These are phyloP conservation scores for Penicillium occitanis DNA, from an alignment of 2,329 filamentous ascomycete species.

Conservation along the genomic window DNA sequence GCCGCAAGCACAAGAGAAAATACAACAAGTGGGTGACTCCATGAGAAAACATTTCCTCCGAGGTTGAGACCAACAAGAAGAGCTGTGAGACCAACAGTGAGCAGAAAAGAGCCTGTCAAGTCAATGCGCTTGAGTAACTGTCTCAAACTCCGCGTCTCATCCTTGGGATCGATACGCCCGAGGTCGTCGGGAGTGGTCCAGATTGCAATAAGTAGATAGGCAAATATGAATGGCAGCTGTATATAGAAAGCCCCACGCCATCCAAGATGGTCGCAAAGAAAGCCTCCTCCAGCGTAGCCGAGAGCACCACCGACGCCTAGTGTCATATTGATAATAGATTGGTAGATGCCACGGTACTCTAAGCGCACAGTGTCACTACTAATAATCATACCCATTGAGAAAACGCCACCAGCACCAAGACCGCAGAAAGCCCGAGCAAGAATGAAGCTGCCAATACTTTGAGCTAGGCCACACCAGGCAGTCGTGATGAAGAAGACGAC, in stretches of 20 bases:
- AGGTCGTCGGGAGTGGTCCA: slow-evolving; percentile 47
- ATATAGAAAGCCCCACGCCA: slow-evolving; percentile 49
- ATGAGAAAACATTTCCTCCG: slow-evolving; percentile 54
- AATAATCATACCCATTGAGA: slow-evolving; percentile 64
- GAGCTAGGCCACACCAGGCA: slow-evolving; percentile 67
- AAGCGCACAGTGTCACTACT: slow-evolving; percentile 71
- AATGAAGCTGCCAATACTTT: slow-evolving; percentile 70
- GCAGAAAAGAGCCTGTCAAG: slow-evolving; percentile 49
- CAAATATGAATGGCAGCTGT: slow-evolving; percentile 52
- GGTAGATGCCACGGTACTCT: slow-evolving; percentile 54
- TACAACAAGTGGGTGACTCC: slow-evolving; percentile 53
- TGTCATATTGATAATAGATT: slow-evolving; percentile 44
- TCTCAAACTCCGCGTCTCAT: slow-evolving; percentile 41
- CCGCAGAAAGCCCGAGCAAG: slow-evolving; percentile 69
- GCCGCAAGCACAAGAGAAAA: slow-evolving; percentile 45
- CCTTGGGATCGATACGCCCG: slow-evolving; percentile 46
- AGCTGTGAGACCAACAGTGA: slow-evolving; percentile 49
- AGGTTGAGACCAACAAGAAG: slow-evolving; percentile 55
- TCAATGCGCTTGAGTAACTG: slow-evolving; percentile 53
- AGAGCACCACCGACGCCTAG: slow-evolving; percentile 40
- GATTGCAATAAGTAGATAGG: slow-evolving; percentile 45
- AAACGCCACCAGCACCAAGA: slow-evolving; percentile 69
- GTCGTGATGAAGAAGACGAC: slow-evolving; percentile 65
- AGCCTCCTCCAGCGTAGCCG: slow-evolving; percentile 42
- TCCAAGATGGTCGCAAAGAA: slow-evolving; percentile 41